Evolutionary conservation across 768 basidiomycete genomes (phyloP), one percentile per base, ranked within the genome.

Genomic region (Cystofilobasidium bisporidii): DNA sequence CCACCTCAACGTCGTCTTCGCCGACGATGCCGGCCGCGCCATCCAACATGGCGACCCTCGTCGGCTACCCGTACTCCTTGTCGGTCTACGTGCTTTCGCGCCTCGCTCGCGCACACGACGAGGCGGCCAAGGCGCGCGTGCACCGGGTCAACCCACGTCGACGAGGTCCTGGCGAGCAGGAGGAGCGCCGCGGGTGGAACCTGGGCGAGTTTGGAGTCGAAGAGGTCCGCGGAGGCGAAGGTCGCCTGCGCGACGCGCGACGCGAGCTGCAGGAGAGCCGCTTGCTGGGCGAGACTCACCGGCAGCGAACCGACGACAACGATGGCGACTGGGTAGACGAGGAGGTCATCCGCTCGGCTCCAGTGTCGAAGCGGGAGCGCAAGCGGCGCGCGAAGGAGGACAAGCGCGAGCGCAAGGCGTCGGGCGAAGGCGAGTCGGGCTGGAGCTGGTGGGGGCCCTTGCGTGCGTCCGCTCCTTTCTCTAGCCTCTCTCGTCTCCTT

Each of bases 71-170:
- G 8, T 67, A 64, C 67, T 40, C 69, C 3, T 72, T 81, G 40
- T 65, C 85, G 14, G 81, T 81, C 69, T 79, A 78, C 20, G 85
- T 84, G 81, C 87, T 82, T 72, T 79, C 81, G 5, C 81, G 81
- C 1, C 76, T 91, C 18, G 82, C 87, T 2, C 83, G 82, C n/a
- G 88, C 83, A 28, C 88, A 91, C 75, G 78, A 84, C 38, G 79
- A 81, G 1, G 88, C 90, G 24, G 45, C 66, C n/a, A 69, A 65
- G 28, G 50, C 41, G 11, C 58, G 55, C n/a, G 63, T 47, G 3
- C 47, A 32, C 32, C 57, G 41, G 87, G 87, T 2, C 81, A 81
- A 10, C 87, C 89, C 74, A 82, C 48, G 71, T 30, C 30, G 36
- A 12, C 69, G 30, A 83, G 76, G 71, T 22, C 28, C 6, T 17